phyloP scores from a whole-genome alignment of 2,329 filamentous ascomycete species.

The Whalleya microplaca region DNA sequence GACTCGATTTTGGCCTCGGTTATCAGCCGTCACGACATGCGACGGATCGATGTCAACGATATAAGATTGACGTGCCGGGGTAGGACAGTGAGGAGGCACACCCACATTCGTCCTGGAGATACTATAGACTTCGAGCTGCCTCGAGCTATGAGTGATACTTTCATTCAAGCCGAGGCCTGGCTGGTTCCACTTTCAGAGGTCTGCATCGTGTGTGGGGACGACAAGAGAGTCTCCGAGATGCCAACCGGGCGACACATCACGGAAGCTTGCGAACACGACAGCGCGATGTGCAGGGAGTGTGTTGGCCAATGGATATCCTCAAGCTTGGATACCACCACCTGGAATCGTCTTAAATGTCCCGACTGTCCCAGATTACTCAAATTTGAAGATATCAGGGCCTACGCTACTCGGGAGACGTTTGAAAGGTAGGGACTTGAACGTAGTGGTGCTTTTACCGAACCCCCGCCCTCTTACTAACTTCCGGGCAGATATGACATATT shows the following conservation, averaged over 20 bases:
- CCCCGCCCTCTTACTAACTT: background rate
- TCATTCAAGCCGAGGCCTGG: slow-evolving; percentile 39
- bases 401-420: slow-evolving; percentile 35
- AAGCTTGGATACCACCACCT: slow-evolving; percentile 34
- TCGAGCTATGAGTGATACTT: slow-evolving; percentile 31
- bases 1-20: slow-evolving; percentile 18
- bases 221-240: slow-evolving; percentile 40
- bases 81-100: slow-evolving; percentile 13
- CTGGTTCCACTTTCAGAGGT: slow-evolving; percentile 35
- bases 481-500: slow-evolving; percentile 39
- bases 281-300: slow-evolving; percentile 39
- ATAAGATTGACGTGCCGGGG: slow-evolving; percentile 23
- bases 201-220: slow-evolving; percentile 41
- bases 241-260: slow-evolving; percentile 34
- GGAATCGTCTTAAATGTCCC: slow-evolving; percentile 42
- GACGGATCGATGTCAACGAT: slow-evolving; percentile 21
- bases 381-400: slow-evolving; percentile 37
- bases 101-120: slow-evolving; percentile 29
- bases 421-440: slow-evolving; percentile 14
- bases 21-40: slow-evolving; percentile 9
- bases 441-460: background rate
- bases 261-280: slow-evolving; percentile 32
- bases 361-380: slow-evolving; percentile 38
- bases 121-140: slow-evolving; percentile 38
- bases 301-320: slow-evolving; percentile 40